These are phyloP conservation scores for Calonectria ilicicola DNA, from an alignment of 2,329 filamentous ascomycete genomes.

Conservation along the genomic window DNA sequence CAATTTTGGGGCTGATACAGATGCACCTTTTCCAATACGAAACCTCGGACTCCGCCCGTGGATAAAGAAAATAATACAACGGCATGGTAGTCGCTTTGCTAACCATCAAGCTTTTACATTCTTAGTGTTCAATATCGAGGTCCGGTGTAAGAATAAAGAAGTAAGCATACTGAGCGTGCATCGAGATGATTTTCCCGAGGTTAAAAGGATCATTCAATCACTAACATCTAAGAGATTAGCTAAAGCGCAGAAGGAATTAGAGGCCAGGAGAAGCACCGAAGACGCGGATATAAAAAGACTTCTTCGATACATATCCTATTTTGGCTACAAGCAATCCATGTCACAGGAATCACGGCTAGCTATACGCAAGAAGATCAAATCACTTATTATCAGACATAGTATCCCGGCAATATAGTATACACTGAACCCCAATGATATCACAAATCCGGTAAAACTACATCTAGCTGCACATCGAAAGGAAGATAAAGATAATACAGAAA, in stretches of 20 bases:
- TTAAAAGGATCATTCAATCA: not conserved
- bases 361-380: not conserved
- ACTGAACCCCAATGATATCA: no score
- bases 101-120: conserved; percentile 3
- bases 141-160: not conserved
- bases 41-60: conserved; percentile 11
- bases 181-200: not conserved
- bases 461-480: no score
- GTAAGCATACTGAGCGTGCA: conserved; percentile 9
- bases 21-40: no score
- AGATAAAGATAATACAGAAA: no score
- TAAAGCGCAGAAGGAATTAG: not conserved
- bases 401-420: no score
- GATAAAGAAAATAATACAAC: not conserved
- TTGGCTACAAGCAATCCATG: conserved; percentile 11
- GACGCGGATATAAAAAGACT: conserved; percentile 16
- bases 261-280: not conserved
- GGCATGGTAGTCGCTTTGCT: conserved; percentile 6
- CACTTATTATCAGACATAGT: no score
- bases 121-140: conserved; percentile 10
- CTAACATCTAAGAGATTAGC: not conserved
- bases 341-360: conserved; percentile 6
- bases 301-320: conserved; percentile 7
- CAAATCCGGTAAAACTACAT: no score
- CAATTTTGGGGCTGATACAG: no score